Evolutionary conservation across 2,329 filamentous ascomycete species (phyloP).

Genomic region (Colletotrichum camelliae): DNA sequence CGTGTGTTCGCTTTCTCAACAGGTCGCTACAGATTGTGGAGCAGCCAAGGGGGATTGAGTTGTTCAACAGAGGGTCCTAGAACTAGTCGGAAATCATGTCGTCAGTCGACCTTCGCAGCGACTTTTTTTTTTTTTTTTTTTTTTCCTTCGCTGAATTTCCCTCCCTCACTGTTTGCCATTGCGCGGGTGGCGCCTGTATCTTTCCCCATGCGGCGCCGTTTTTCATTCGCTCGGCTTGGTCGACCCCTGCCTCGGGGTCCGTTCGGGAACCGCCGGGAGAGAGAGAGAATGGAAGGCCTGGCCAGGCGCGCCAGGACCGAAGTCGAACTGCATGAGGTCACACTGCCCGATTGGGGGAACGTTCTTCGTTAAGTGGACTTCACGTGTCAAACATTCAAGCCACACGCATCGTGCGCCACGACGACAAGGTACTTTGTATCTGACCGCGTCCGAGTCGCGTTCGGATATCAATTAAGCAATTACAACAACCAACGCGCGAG

Average conservation of each 20-base stretch:
- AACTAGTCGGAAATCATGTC: conserved; percentile 10
- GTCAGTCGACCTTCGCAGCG: conserved; percentile 12
- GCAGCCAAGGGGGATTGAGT: conserved; percentile 10
- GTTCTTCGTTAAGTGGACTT: neutral
- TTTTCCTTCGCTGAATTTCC: neutral
- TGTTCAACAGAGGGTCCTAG: neutral
- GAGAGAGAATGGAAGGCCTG: neutral
- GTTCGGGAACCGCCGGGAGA: conserved; percentile 19
- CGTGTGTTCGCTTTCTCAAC: conserved; percentile 2
- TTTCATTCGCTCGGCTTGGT: conserved; percentile 1
- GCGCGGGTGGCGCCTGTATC: neutral
- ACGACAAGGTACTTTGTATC: neutral
- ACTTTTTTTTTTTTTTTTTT: conserved; percentile 20
- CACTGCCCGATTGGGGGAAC: neutral
- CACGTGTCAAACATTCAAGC: neutral
- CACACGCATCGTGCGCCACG: neutral
- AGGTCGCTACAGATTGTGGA: conserved; percentile 12
- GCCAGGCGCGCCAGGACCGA: neutral
- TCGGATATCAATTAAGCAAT: conserved; percentile 1
- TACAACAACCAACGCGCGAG: neutral
- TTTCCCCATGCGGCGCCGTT: neutral
- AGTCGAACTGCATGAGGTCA: neutral
- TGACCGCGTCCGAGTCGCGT: conserved; percentile 15
- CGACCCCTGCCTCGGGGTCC: conserved; percentile 10
- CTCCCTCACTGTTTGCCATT: conserved; percentile 6